Percentiles rank a stretch among this genome's conserved stretches.
These are phyloP conservation scores for Inosperma sp. DNA, from an alignment of 768 basidiomycete species.

Conservation along the genomic window DNA sequence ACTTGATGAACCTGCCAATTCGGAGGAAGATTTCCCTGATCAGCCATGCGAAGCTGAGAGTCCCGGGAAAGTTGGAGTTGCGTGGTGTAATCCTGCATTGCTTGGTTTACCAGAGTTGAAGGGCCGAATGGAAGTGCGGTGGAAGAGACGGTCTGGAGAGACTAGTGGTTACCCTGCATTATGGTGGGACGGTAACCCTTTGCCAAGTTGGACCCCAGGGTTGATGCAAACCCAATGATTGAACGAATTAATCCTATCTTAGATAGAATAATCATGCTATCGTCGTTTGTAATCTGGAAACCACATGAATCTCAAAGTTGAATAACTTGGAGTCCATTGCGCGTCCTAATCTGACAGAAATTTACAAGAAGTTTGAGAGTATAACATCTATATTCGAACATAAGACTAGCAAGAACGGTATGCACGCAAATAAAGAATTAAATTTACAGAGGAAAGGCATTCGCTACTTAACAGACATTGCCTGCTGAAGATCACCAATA, in stretches of 20 bases:
- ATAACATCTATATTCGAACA: too few species aligned
- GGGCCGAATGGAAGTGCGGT: slow-evolving; percentile 60
- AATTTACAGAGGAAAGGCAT: too few species aligned
- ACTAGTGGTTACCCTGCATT: slow-evolving; percentile 38
- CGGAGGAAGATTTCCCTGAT: not conserved
- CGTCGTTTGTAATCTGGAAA: too few species aligned
- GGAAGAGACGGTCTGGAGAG: slow-evolving; percentile 44
- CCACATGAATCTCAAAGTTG: too few species aligned
- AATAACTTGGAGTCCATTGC: too few species aligned
- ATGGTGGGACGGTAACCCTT: slow-evolving; percentile 38
- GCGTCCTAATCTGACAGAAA: too few species aligned
- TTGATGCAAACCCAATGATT: too few species aligned
- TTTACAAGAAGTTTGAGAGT: too few species aligned
- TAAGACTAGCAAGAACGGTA: too few species aligned
- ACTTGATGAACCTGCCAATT: slow-evolving; percentile 19
- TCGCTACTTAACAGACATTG: slow-evolving; percentile 39
- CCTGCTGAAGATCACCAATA: slow-evolving; percentile 58
- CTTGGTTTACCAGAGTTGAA: slow-evolving; percentile 48
- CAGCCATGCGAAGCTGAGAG: slow-evolving; percentile 1
- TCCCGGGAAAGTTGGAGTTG: slow-evolving; percentile 38
- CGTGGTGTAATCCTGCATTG: slow-evolving; percentile 69
- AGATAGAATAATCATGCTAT: too few species aligned
- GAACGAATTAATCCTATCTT: too few species aligned
- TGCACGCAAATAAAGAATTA: too few species aligned
- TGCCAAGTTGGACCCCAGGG: slow-evolving; percentile 26